These are phyloP conservation scores for Gelatoporia subvermispora DNA, from an alignment of 768 basidiomycete genomes.

Conservation along the genomic window DNA sequence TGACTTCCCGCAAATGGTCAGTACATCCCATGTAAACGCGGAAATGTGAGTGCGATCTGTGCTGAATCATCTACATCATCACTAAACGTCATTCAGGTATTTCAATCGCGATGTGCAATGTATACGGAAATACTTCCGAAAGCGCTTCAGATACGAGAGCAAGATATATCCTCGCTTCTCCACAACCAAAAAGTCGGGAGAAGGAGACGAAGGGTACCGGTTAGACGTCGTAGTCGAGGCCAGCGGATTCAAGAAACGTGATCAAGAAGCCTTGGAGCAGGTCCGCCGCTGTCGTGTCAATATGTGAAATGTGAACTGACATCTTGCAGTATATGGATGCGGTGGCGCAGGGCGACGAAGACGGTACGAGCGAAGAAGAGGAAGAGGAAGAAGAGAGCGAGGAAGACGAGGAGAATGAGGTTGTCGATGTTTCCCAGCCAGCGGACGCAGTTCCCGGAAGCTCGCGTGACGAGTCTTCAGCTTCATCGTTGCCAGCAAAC, in stretches of 20 bases:
- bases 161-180: conserved; percentile 82
- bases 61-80: neutral
- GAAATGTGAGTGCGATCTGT: conserved; percentile 81
- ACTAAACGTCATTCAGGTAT: conserved; percentile 58
- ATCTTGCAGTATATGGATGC: conserved; percentile 58
- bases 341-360: conserved; percentile 25
- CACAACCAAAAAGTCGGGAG: conserved; percentile 46
- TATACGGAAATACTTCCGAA: conserved; percentile 86
- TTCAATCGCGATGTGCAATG: conserved; percentile 99
- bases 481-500: too few relatives aligned
- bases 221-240: conserved; percentile 92
- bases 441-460: conserved; percentile 7
- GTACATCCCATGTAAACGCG: conserved; percentile 92
- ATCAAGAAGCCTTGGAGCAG: conserved; percentile 80
- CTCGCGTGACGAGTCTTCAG: conserved; percentile 10
- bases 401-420: conserved; percentile 24
- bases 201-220: conserved; percentile 44
- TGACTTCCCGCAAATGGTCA: conserved; percentile 99
- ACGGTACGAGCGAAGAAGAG: conserved; percentile 34
- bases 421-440: conserved; percentile 18
- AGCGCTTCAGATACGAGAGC: conserved; percentile 92
- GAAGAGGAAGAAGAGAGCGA: conserved; percentile 34
- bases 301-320: neutral
- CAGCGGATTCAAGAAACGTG: conserved; percentile 85
- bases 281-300: conserved; percentile 33